Conservation (phyloP, 768 basidiomycete genomes). For the Trametes maxima region DNA sequence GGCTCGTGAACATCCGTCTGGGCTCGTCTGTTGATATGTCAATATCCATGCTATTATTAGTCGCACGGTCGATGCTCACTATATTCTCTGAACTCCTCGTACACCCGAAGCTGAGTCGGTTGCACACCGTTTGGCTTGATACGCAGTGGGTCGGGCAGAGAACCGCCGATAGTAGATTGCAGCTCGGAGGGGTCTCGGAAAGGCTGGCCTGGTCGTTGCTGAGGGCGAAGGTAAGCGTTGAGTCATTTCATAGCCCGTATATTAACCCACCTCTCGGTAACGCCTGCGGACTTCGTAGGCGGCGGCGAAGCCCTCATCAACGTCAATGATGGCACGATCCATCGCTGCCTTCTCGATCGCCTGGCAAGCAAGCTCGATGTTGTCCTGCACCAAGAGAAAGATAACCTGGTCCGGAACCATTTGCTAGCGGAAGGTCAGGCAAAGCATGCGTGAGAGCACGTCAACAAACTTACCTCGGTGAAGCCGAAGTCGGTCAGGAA, state of each 20-base stretch:
- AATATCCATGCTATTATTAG: slow-evolving; percentile 21
- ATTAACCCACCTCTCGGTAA: slow-evolving; percentile 73
- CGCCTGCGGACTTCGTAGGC: slow-evolving; percentile 85
- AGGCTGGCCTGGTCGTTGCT: slow-evolving; percentile 69
- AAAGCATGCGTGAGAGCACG: slow-evolving; percentile 4
- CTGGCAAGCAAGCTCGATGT: slow-evolving; percentile 89
- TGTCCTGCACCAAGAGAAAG: slow-evolving; percentile 82
- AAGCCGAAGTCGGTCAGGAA: slow-evolving; percentile 87
- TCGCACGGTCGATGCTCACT: slow-evolving; percentile 15
- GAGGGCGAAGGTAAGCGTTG: neutral
- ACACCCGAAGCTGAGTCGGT: slow-evolving; percentile 80
- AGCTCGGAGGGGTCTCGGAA: slow-evolving; percentile 90
- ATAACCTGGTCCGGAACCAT: slow-evolving; percentile 82
- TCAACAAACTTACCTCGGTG: slow-evolving; percentile 58
- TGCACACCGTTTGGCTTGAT: slow-evolving; percentile 84
- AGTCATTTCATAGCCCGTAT: neutral
- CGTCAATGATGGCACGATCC: slow-evolving; percentile 91
- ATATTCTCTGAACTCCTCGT: slow-evolving; percentile 87
- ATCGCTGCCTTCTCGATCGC: slow-evolving; percentile 98
- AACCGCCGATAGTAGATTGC: slow-evolving; percentile 65
- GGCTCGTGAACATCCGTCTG: slow-evolving; percentile 56
- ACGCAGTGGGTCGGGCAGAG: slow-evolving; percentile 86
- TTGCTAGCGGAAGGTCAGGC: slow-evolving; percentile 42
- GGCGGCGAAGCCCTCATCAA: slow-evolving; percentile 83
- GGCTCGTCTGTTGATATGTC: slow-evolving; percentile 46